Evolutionary conservation across 2,329 filamentous ascomycete genomes (phyloP), one percentile per base, ranked within the genome.

Genomic region (Ciborinia camelliae): DNA sequence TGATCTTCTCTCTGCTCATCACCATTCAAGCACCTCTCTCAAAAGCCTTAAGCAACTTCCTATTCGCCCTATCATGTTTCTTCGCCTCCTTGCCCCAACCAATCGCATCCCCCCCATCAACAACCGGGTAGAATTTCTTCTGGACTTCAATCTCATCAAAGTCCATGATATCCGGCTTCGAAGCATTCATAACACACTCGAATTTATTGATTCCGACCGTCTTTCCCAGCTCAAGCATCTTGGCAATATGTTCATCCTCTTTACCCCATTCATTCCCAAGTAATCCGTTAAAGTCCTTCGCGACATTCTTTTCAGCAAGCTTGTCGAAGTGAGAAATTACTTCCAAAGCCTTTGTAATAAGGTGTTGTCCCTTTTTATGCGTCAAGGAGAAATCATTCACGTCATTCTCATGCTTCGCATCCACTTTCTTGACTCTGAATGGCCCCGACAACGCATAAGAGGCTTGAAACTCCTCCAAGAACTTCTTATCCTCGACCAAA

Each of bases 61-160:
- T 63, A 41, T 52, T 32, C 1, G 50, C 59, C 23, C 41, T 64
- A 39, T 28, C 28, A 15, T 64, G 63, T 47, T 32, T 64, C 55
- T 30, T 64, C 6, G 55, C 63, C 54, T 62, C 55, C 48, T 47
- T 61, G 1, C 55, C 63, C 63, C 63, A 64, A 3, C 63, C 63
- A 53, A 61, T 8, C 9, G 3, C 18, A 14, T 23, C n/a, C 5
- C 9, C 37, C 23, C 26, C 45, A 2, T 48, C 47, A 43, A 50
- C 18, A 28, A 4, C 10, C 2, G 54, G 55, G 7, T 39, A 64
- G 7, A 60, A n/a, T 20, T 26, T 48, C 14, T 64, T 32, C 23
- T 23, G n/a, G 18, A 48, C 55, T n/a, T 28, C 63, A 23, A 26
- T 12, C 12, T n/a, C 26, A 26, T 53, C 12, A 10, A 18, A 32